Base-by-base conservation (phyloP, 441 rosid species). In the Brassica balearica region DNA sequence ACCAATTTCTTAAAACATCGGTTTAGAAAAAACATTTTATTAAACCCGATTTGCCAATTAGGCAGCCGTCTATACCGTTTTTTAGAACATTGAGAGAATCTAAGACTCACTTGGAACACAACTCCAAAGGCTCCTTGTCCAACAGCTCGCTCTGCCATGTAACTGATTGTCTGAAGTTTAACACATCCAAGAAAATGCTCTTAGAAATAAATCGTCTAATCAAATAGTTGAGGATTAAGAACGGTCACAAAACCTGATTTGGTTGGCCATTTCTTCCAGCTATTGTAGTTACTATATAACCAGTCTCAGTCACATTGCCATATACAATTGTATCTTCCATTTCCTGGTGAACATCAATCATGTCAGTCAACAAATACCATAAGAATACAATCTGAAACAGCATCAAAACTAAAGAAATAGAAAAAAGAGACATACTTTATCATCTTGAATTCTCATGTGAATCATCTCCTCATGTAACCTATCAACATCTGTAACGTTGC, bases 121-220 rank as follows among this genome's bases (percentile, higher is more conserved):
- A 56, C 61, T 19, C 61, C 61, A 56, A 56, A 56, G 61, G 61
- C 23, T 56, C 61, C 61, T 17, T 56, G 61, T 1, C 61, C 61
- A 56, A 56, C 61, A 56, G 5, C 25, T 56, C 61, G 9, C 12
- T 56, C 61, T 56, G 61, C 61, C 61, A 56, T 56, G 61, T 56
- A 56, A 56, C 61, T 56, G 11, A 56, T 1, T 56, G 61, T 56
- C 61, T 56, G 59, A 1, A 53, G 1, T 1, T 14, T 6, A 56
- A 56, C 25, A 56, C 25, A 56, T 19, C 25, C 23, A 56, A 56
- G 25, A 56, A 19, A 17, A 56, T 56, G 23, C 61, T 8, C 11
- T 56, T 56, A 56, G 61, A 56, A 7, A 56, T 17, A 0, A 2
- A 56, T 17, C 8, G 3, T 53, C 20, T 53, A 53, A 53, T 14